Base-by-base conservation (phyloP, 2,329 filamentous ascomycete species). In the Apiospora malaysiana region DNA sequence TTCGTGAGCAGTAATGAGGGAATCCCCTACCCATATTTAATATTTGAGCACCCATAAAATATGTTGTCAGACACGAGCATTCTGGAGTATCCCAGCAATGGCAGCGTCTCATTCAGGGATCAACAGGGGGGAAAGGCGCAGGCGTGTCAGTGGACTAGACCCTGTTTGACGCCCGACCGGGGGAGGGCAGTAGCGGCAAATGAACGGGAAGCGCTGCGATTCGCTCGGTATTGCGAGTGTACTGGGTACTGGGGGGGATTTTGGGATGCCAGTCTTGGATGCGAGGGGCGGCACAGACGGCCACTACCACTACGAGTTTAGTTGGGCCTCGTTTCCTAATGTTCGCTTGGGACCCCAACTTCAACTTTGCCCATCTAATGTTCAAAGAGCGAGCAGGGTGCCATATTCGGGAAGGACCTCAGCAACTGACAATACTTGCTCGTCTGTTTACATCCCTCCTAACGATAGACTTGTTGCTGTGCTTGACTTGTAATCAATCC, bases 121-220 rank as follows among this genome's bases (percentile, higher is more conserved):
- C 16, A 59, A 27, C 51, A 59, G 27, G 42, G 49, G 49, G 51
- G 51, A 59, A 59, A 37, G 51, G 51, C 51, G 51, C 51, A 59
- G 51, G 56, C 23, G 56, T 63, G 56, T 63, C 32, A 40, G 12
- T n/a, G 56, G 32, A 63, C 18, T 40, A 21, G 56, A 63, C 56
- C 56, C 56, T 63, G 56, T 63, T 40, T 63, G 56, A 63, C 56
- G 56, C 56, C 56, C 27, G 56, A 40, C 56, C 56, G 56, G 32
- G 56, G 56, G 32, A 40, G 32, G 18, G 8, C 32, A 40, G 56
- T 63, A 63, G 56, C 56, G 56, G 56, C 32, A n/a, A 63, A 40
- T 40, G 27, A 21, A 14, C 56, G 56, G 56, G 56, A 63, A 63
- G 56, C 56, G 21, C 21, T 63, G 32, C 56, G 56, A 63, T 63